phyloP scores from a whole-genome alignment of 805 yeast species.

The Zygotorulaspora chibaensis region DNA sequence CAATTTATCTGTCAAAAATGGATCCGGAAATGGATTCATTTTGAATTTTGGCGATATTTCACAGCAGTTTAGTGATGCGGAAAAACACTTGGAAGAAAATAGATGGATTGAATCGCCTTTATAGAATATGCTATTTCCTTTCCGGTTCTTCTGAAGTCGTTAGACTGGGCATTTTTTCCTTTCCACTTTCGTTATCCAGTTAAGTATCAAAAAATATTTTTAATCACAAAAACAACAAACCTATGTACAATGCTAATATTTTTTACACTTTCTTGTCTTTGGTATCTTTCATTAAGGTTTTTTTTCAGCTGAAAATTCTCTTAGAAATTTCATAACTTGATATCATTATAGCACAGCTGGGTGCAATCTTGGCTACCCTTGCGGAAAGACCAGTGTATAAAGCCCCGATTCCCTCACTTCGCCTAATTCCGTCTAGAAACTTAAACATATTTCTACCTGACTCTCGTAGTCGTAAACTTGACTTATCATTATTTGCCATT shows the following conservation, averaged over 20 bases:
- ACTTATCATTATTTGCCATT: constrained; percentile 12
- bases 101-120: constrained; percentile 17
- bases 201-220: background rate
- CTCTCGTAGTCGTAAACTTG: constrained; percentile 1
- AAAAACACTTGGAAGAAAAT: constrained; percentile 19
- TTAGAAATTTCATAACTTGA: constrained; percentile 91
- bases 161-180: too few species aligned
- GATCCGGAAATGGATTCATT: constrained; percentile 8
- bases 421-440: constrained; percentile 58
- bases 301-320: constrained; percentile 39
- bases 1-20: background rate
- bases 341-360: constrained; percentile 97
- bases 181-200: background rate
- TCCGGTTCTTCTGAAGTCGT: too few species aligned
- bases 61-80: constrained; percentile 18
- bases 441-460: constrained; percentile 52
- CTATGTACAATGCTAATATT: background rate
- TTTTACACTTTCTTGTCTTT: background rate
- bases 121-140: constrained; percentile 1
- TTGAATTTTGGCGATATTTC: constrained; percentile 15
- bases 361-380: constrained; percentile 85
- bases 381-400: constrained; percentile 86
- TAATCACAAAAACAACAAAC: background rate
- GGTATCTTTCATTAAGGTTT: background rate
- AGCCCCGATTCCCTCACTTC: constrained; percentile 73